Evolutionary conservation across 257 asterid species (phyloP), one percentile per base, ranked within the genome.

Genomic region (Gentiana macrophylla): DNA sequence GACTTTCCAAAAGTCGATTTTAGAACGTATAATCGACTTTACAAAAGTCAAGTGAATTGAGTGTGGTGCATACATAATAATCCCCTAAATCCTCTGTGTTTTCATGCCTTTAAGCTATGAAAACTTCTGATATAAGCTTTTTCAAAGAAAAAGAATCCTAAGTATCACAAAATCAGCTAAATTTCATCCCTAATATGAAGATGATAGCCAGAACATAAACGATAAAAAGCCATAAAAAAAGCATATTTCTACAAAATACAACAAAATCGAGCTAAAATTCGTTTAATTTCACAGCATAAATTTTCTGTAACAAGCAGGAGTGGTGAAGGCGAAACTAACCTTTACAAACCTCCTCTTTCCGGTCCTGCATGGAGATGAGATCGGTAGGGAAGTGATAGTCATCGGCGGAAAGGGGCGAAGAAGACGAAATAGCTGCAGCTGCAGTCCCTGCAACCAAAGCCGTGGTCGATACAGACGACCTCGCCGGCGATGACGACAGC

Each of bases 271-370:
- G 46, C 2, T 41, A 3, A 1, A 41, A 1, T 41, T 38, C 11
- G 9, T 1, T 41, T 41, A 41, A 41, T 4, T 41, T 41, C 0
- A 41, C 9, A 5, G 6, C 46, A 41, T 1, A 7, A 2, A 41
- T n/a, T 15, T 49, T 2, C 10, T 12, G 8, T 8, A 13, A 37
- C 44, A n/a, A 35, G 48, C 44, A 6, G 33, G 10, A 37, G 44
- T 5, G 9, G 32, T 52, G 51, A 13, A 34, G 56, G 47, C 33
- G 51, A 24, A 12, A 78, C 61, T 53, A 62, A 81, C 94, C 88
- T 41, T 60, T 62, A 59, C 80, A 57, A 35, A 88, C 82, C 67
- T 81, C 86, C 32, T 83, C 84, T 62, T 80, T 86, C 72, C 90
- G 84, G 59, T 86, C 90, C 64, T 75, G 94, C 67, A 77, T 55